Evolutionary conservation across 805 yeast genomes (phyloP), one percentile per base, ranked within the genome.

Genomic region (Saturnispora gosingensis): DNA sequence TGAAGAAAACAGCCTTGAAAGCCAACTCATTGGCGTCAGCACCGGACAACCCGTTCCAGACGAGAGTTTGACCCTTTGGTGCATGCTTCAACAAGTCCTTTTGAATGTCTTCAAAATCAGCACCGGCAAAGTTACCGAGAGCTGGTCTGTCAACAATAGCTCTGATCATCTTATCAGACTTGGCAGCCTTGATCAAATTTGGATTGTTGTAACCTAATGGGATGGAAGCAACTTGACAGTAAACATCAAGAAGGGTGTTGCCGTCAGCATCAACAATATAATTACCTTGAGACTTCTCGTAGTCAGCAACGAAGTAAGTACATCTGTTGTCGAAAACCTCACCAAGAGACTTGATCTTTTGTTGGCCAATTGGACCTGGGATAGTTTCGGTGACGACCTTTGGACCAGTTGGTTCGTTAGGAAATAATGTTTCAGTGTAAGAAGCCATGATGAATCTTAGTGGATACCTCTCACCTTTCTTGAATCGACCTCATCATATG

Each of bases 11-110:
- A 53, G 95, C 95, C 72, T 87, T 87, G 76, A 82, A 87, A 20
- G 95, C 95, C 63, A 85, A 75, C 70, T 87, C 95, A 66, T 85
- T 85, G 60, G 95, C 95, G 63, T 86, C 95, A 42, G 93, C 87
- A 58, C 95, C 95, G 18, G 89, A 80, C 57, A 86, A 72, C 47
- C 85, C 91, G 30, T 85, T 77, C 90, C 93, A 88, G 52, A 88
- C 78, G 59, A 78, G 72, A 60, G 73, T 76, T 70, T 82, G 83
- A 57, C 89, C 90, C 66, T 78, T 78, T 63, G 95, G 95, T 49
- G 95, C 95, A 59, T 75, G 81, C 55, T 81, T 75, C 58, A 85
- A 70, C 58, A 87, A 75, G 44, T 81, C 83, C 64, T 80, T 80
- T 53, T 74, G 75, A 42, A 70, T 64, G 38, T 65, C 57, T 56